These are phyloP conservation scores for Pulveroboletus sp. DNA, from an alignment of 768 basidiomycete genomes.

Conservation along the genomic window DNA sequence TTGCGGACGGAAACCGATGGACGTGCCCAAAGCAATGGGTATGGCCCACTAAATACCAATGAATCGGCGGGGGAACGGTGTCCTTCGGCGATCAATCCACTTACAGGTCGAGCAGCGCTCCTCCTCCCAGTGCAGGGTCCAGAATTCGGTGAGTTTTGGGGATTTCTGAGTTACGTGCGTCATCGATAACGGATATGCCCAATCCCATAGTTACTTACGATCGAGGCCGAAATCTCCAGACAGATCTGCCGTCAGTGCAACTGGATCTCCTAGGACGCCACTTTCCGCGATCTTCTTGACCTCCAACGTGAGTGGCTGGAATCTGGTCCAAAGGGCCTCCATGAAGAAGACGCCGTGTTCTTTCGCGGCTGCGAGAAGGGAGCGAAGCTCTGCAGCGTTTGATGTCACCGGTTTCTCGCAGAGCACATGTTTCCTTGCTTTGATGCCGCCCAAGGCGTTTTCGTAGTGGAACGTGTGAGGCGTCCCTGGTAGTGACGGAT, in stretches of 20 bases:
- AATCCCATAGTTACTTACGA: constrained; percentile 38
- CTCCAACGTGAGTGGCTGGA: constrained; percentile 65
- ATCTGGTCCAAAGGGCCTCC: constrained; percentile 89
- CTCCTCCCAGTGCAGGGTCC: constrained; percentile 76
- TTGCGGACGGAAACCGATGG: neutral
- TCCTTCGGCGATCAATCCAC: constrained; percentile 24
- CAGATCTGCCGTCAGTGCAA: constrained; percentile 70
- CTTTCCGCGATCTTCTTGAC: constrained; percentile 60
- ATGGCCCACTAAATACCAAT: constrained; percentile 58
- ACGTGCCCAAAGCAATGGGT: constrained; percentile 74
- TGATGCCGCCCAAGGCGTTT: constrained; percentile 71
- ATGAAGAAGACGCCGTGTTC: constrained; percentile 82
- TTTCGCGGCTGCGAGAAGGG: constrained; percentile 69
- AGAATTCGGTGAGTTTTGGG: constrained; percentile 71
- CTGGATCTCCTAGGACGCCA: constrained; percentile 61
- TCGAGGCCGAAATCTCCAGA: constrained; percentile 65
- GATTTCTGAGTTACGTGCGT: constrained; percentile 41
- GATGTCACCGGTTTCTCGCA: constrained; percentile 87
- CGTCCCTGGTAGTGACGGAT: constrained; percentile 49
- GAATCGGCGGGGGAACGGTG: constrained; percentile 1
- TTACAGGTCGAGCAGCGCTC: constrained; percentile 80
- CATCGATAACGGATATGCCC: neutral
- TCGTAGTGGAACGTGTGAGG: constrained; percentile 83
- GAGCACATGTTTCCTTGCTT: constrained; percentile 79
- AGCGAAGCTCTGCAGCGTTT: constrained; percentile 71